Evolutionary conservation across 2,329 filamentous ascomycete genomes (phyloP), one percentile per base, ranked within the genome.

Genomic region (Arachnopeziza araneosa): DNA sequence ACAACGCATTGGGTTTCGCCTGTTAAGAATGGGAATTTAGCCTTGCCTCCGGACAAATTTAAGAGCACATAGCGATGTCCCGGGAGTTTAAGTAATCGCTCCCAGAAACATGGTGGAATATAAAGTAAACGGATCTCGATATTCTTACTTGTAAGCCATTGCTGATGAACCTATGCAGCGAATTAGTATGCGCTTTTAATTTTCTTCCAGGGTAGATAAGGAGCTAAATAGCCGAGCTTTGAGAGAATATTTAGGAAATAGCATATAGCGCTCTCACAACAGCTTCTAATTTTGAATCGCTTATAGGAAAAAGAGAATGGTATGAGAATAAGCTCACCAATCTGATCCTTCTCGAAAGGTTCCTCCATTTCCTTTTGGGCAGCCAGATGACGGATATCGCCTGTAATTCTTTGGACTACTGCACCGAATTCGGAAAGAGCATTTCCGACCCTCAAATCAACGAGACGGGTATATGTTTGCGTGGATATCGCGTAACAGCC

Each of bases 331-430:
- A 30, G 26, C 26, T 30, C 9, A 30, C 88, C 89, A 66, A 93
- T 91, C 76, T 96, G 91, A 66, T 86, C 83, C 68, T 85, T 85
- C 76, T 93, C 89, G 68, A 91, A 90, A 0, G 90, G 90, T 78
- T 93, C 90, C 71, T 96, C 92, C 60, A 95, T 79, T 74, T 96
- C 91, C 79, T 96, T 96, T 76, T 86, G 82, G 69, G 82, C 79
- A 6, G 88, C 87, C 54, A 93, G 78, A 70, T 90, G 87, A 54
- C 89, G 81, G 66, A 95, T 89, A 68, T 93, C 89, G 53, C 82
- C 81, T 54, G 84, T 83, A 62, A 96, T 93, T 61, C 87, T 84
- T 71, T 90, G 83, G 55, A 85, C 89, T 0, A 90, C 91, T n/a
- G 90, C 82, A 24, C 90, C 92, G 56, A 96, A 85, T 1, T 86